Evolutionary conservation across 75 land plant species (phyloP).

Genomic region (Picea glauca): DNA sequence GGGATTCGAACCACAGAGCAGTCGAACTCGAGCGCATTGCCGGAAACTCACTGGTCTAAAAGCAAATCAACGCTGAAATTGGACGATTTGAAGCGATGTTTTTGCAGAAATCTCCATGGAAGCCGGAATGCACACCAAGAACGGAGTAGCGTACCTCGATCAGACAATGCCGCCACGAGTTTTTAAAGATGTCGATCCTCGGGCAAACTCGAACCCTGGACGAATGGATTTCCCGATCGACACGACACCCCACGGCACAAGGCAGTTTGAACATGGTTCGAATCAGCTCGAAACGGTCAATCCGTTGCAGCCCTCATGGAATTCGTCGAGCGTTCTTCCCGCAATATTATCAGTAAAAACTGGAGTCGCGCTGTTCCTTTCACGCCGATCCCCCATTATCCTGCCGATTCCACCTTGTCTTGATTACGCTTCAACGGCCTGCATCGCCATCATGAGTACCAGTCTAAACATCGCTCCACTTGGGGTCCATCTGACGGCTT

Average conservation of each 20-base stretch:
- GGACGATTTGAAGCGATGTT: too few species aligned
- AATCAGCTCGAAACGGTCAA: background rate
- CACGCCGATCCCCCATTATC: background rate
- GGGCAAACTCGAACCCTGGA: background rate
- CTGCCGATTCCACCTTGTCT: background rate
- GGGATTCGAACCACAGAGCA: background rate
- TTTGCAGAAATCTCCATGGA: background rate
- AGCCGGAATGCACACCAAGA: background rate
- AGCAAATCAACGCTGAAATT: background rate
- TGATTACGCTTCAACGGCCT: slow-evolving; percentile 1
- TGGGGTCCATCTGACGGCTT: background rate
- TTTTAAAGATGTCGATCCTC: background rate
- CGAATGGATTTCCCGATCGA: background rate
- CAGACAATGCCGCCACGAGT: background rate
- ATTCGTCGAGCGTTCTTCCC: background rate
- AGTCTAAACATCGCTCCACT: background rate
- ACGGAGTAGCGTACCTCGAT: background rate
- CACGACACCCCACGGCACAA: background rate
- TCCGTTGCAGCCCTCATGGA: background rate
- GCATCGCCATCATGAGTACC: slow-evolving; percentile 1
- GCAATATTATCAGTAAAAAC: background rate
- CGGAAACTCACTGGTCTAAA: background rate
- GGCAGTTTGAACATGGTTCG: background rate
- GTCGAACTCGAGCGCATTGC: background rate
- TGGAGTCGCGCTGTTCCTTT: too few species aligned